A percentile compares a stretch with the other conserved stretches of the same genome.
phyloP scores from a whole-genome alignment of 2,329 filamentous ascomycete species.

The Atkinsonella texensis region DNA sequence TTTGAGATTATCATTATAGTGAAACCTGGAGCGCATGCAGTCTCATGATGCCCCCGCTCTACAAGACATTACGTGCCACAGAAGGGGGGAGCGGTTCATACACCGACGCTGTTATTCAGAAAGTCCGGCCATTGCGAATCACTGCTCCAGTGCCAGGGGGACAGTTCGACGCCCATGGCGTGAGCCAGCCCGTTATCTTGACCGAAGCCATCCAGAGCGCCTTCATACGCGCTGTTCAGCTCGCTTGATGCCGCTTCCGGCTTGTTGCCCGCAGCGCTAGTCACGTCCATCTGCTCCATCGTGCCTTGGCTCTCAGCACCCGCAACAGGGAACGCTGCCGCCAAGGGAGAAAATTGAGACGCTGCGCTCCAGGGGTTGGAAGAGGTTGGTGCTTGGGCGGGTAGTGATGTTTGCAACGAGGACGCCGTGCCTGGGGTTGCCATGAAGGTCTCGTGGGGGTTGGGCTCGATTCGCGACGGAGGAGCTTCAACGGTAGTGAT shows the following conservation, averaged over 20 bases:
- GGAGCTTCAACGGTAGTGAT: conserved; percentile 4
- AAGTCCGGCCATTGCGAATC: conserved; percentile 22
- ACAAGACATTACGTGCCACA: no score
- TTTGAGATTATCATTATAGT: no score
- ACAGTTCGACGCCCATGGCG: conserved; percentile 29
- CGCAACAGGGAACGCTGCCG: not conserved
- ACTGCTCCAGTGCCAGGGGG: conserved; percentile 22
- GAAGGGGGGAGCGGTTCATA: conserved; percentile 6
- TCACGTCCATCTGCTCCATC: conserved; percentile 10
- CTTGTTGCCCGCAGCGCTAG: conserved; percentile 11
- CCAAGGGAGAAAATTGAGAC: not conserved
- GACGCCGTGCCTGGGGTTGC: not conserved
- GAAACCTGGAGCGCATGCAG: no score
- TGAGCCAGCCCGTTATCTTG: conserved; percentile 31
- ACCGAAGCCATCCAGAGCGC: conserved; percentile 33
- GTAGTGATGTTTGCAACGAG: not conserved
- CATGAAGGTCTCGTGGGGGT: not conserved
- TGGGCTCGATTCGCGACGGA: not conserved
- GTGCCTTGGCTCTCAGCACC: not conserved
- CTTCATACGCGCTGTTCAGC: conserved; percentile 39
- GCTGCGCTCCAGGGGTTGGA: conserved; percentile 1
- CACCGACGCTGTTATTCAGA: conserved; percentile 18
- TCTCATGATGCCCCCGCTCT: no score
- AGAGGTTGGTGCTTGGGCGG: not conserved
- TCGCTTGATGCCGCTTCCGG: conserved; percentile 25